Base-by-base conservation (phyloP, 257 asterid species). In the Solanum ossicruentum region DNA sequence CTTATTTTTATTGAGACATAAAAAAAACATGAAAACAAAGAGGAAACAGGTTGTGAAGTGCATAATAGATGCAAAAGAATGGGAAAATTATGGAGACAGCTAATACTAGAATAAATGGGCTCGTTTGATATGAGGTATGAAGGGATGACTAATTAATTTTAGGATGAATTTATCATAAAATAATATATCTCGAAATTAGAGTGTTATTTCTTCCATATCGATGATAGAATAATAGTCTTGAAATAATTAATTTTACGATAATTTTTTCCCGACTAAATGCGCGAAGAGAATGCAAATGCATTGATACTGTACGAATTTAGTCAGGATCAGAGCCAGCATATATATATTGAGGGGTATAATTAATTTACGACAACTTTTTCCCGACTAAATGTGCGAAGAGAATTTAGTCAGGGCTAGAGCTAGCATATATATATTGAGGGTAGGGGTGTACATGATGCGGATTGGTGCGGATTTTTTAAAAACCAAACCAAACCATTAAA, bases 221-320 rank as follows among this genome's bases (percentile, higher is more conserved):
- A 20, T 0, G 10, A 9, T 58, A 13, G 6, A 0, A n/a, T 10
- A 58, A n/a, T 12, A 20, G 10, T 58, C 0, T 0, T 58, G 3
- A 58, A 20, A 21, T 58, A 20, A 3, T 58, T 9, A 20, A 58
- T 52, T 4, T 52, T 2, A 0, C 0, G 5, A 52, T 58, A 58
- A 58, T 0, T 58, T 20, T 3, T 58, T 4, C 2, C 7, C 0
- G 10, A 9, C 13, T 7, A 58, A 20, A 58, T 3, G 7, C 10
- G 1, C 3, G 2, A 72, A 43, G 56, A 45, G 20, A n/a, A n/a
- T 67, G 57, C 57, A 72, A 72, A 45, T 72, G 16, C 57, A 72
- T 9, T 72, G 57, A 71, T 72, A 72, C 80, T 72, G 54, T 36
- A 43, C 57, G 1, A 32, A 32, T 32, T 32, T 32, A 32, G 36